phyloP scores from a whole-genome alignment of 225 moss, liverwort and hornwort genomes.

The Takakia lepidozioides region DNA sequence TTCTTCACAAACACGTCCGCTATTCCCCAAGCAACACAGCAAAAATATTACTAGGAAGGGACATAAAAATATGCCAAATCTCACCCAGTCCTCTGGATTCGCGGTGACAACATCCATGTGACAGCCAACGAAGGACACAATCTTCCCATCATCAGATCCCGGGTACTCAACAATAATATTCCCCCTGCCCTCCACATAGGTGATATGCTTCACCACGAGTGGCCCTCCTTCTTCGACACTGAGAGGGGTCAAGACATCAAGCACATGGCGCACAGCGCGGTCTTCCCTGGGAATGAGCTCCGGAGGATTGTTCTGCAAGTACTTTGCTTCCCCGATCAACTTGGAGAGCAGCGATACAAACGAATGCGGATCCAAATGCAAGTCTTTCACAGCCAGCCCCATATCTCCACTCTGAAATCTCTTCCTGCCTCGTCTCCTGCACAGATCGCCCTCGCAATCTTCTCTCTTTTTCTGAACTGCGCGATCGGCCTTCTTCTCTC shows the following conservation, averaged over 20 bases:
- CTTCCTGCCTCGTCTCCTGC: too few species aligned
- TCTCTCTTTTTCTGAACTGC: too few species aligned
- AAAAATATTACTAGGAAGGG: too few species aligned
- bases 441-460: too few species aligned
- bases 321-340: slow-evolving; percentile 47
- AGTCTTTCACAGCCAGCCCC: slow-evolving; percentile 6
- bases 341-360: slow-evolving; percentile 43
- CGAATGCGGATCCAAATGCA: slow-evolving; percentile 26
- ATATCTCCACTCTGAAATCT: too few species aligned
- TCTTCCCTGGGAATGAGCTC: slow-evolving; percentile 55
- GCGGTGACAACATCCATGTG: slow-evolving; percentile 72
- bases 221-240: slow-evolving; percentile 44
- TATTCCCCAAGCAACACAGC: too few species aligned
- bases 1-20: too few species aligned
- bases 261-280: slow-evolving; percentile 46
- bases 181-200: slow-evolving; percentile 53
- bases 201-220: slow-evolving; percentile 38
- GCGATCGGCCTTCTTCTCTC: too few species aligned
- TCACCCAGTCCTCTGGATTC: slow-evolving; percentile 58
- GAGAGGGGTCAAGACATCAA: slow-evolving; percentile 39
- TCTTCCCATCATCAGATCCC: slow-evolving; percentile 23
- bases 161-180: slow-evolving; percentile 71
- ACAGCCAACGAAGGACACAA: slow-evolving; percentile 70
- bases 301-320: slow-evolving; percentile 63
- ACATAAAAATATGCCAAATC: too few species aligned